A percentile compares a stretch with the other conserved stretches of the same genome.
These are phyloP conservation scores for Penicillium concentricum DNA, from an alignment of 2,329 filamentous ascomycete genomes.

Conservation along the genomic window DNA sequence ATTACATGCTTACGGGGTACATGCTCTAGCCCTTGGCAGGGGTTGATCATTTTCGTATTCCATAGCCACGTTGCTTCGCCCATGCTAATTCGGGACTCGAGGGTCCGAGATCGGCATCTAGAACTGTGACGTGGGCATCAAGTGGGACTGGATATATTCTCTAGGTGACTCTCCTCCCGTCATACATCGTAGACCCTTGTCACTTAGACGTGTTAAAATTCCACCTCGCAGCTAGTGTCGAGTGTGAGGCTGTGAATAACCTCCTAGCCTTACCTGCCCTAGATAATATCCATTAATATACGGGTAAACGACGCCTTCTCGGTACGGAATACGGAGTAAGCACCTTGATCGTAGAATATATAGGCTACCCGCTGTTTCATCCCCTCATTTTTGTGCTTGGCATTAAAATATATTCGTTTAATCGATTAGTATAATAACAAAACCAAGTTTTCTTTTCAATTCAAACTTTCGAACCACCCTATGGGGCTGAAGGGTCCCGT, in stretches of 20 bases:
- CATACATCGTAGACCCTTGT: background rate
- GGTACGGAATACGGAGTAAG: background rate
- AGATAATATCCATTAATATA: background rate
- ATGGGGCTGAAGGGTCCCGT: background rate
- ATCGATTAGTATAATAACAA: too few species aligned
- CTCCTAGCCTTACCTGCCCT: background rate
- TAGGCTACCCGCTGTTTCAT: background rate
- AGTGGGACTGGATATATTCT: background rate
- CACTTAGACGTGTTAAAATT: background rate
- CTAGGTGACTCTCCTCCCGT: too few species aligned
- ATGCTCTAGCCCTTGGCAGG: background rate
- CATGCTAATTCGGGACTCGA: background rate
- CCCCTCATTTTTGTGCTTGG: background rate
- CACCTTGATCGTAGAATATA: background rate
- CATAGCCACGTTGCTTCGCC: conserved; percentile 2
- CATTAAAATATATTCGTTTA: too few species aligned
- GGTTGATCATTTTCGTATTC: background rate
- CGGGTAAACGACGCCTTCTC: background rate
- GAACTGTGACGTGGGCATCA: background rate
- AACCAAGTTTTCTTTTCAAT: background rate
- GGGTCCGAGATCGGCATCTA: background rate
- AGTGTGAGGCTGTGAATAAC: background rate
- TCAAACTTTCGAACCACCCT: background rate
- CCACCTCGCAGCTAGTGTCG: background rate
- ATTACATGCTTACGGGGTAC: too few species aligned